These are phyloP conservation scores for Pseudogymnoascus sp. DNA, from an alignment of 2,329 filamentous ascomycete genomes.

Conservation along the genomic window DNA sequence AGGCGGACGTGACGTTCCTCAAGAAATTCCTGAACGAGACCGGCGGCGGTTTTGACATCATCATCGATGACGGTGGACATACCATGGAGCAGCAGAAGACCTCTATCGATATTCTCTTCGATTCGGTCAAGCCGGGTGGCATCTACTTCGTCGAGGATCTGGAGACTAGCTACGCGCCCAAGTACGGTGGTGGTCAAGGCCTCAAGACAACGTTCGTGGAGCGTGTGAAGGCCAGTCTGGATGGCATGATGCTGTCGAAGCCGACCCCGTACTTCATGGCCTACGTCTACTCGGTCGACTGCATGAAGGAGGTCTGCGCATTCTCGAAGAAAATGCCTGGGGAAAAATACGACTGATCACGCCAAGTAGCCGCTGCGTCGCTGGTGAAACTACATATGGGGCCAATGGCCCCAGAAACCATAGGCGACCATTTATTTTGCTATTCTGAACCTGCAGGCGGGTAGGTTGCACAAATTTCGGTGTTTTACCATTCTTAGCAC, in stretches of 20 bases:
- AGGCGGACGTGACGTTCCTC: constrained; percentile 31
- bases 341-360: background rate
- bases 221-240: constrained; percentile 21
- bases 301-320: constrained; percentile 25
- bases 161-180: constrained; percentile 23
- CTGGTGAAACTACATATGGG: background rate
- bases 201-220: constrained; percentile 13
- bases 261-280: constrained; percentile 23
- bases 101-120: constrained; percentile 30
- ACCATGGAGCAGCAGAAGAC: constrained; percentile 32
- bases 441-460: background rate
- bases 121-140: constrained; percentile 29
- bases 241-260: constrained; percentile 18
- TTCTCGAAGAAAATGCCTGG: constrained; percentile 20
- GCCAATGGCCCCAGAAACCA: background rate
- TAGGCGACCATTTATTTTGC: background rate
- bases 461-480: background rate
- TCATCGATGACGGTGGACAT: constrained; percentile 34
- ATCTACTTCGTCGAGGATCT: constrained; percentile 31
- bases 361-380: background rate
- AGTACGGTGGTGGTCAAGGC: constrained; percentile 21
- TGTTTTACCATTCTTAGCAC: background rate
- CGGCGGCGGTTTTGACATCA: constrained; percentile 32
- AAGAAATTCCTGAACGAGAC: constrained; percentile 27
- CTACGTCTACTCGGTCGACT: constrained; percentile 21